Base-by-base conservation (phyloP, 2,329 filamentous ascomycete genomes). In the Sporothrix euskadiensis region DNA sequence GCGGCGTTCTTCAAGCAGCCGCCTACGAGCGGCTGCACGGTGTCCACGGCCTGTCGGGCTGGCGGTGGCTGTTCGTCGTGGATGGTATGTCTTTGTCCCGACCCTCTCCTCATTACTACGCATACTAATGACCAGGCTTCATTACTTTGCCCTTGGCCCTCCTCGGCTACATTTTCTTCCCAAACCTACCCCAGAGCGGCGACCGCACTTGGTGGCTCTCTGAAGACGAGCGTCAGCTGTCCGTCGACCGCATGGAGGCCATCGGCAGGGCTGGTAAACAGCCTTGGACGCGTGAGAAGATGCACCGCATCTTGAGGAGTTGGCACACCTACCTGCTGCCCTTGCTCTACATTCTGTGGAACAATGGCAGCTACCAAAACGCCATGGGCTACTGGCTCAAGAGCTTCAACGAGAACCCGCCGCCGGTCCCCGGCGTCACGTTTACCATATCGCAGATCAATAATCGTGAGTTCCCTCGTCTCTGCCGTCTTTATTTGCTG, bases 1-100 rank as follows among this genome's bases (percentile, higher is more conserved):
- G 78, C 59, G 81, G 81, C 0, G 80, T 81, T 59, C 78, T 88
- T 0, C 86, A 88, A 76, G 84, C 86, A 1, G 75, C 69, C 2
- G 85, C 86, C 0, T 88, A 88, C 75, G 85, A 81, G 2, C 86
- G 86, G 69, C 81, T 89, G 0, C 84, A 87, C 39, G 84, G 85
- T 0, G 82, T 84, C 0, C 79, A 78, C 8, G 87, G 86, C 0
- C 81, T 87, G 77, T 80, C 84, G 0, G 86, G 86, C 0, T 88
- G 85, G 83, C 4, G 80, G 70, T 88, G 86, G 86, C 79, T 87
- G 0, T 88, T 88, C 73, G 84, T 86, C 52, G 79, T 84, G 12
- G 82, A 84, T 54, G 66, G 72, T 56, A 12, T 10, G 52, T 56
- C 22, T 61, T 26, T 26, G 26, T 1, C 44, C 14, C 44, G 4